Evolutionary conservation across 192 early-diverging fungal genomes (phyloP), one percentile per base, ranked within the genome.

Genomic region (Mortierella antarctica): DNA sequence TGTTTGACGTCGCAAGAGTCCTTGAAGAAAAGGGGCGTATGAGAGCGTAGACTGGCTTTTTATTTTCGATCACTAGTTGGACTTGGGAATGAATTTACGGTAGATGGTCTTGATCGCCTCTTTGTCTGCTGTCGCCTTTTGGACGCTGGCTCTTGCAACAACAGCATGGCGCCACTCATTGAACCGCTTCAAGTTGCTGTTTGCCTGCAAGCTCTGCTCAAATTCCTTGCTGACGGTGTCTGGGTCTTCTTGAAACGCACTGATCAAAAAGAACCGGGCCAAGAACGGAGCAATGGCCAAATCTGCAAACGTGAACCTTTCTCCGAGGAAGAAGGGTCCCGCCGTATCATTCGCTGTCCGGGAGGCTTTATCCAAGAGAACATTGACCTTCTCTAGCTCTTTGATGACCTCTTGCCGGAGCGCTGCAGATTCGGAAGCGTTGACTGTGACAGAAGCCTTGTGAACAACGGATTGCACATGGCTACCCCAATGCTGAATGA

Each of bases 1-100:
- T 94, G 15, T 82, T 96, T 6, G 62, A 81, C 15, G 77, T 92
- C 11, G 90, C 81, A 2, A 60, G 50, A 51, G 65, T 74, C 8
- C n/a, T 88, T 21, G 83, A 86, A 44, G 61, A 62, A 13, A 67
- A 51, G n/a, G 65, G 70, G 17, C 18, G 18, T 9, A 10, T 1
- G 17, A 56, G 8, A 8, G 20, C 54, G 54, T 8, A 45, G 47
- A 46, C 14, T 39, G 1, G 17, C 4, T 40, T 58, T 15, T 40
- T 58, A 23, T 7, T 14, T 14, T 8, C 15, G 21, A 11, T 4
- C 21, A 54, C 53, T n/a, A 54, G 21, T 17, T 54, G 50, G 56
- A 10, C 53, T 68, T 68, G 17, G 55, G n/a, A 57, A 70, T 21
- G 57, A 60, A 70, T 57, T 62, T 71, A 42, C 50, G 56, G 42